Evolutionary conservation across 306 rosid species (phyloP).

Genomic region (Macrotyloma uniflorum): DNA sequence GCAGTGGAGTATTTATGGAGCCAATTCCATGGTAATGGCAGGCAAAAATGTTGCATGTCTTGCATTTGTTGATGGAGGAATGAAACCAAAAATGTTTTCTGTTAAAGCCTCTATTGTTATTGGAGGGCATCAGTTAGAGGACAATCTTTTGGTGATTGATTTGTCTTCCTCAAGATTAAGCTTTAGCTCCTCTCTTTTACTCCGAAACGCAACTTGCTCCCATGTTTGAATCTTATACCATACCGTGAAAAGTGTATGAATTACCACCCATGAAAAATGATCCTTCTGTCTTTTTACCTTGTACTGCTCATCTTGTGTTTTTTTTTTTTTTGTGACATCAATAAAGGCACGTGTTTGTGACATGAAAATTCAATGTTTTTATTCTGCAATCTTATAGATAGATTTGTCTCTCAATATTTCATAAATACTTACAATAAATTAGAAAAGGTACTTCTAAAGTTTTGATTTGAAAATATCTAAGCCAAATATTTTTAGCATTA

Average conservation of each 20-base stretch:
- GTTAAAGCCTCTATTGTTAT: not conserved
- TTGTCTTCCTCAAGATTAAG: not conserved
- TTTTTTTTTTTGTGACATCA: not conserved
- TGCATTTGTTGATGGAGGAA: not conserved
- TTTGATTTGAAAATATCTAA: too few relatives aligned
- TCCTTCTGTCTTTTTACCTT: not conserved
- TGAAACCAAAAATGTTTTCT: not conserved
- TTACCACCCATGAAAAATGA: not conserved
- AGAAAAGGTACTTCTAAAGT: too few relatives aligned
- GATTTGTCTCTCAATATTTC: too few relatives aligned
- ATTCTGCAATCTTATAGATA: too few relatives aligned
- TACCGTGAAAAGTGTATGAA: not conserved
- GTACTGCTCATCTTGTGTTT: not conserved
- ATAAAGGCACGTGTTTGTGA: not conserved
- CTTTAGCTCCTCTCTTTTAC: not conserved
- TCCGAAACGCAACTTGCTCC: not conserved
- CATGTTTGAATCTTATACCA: not conserved
- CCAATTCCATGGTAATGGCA: not conserved
- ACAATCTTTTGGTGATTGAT: not conserved
- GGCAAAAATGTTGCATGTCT: not conserved
- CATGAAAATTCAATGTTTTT: too few relatives aligned
- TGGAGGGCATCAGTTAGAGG: not conserved
- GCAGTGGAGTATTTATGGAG: not conserved
- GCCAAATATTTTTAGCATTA: too few relatives aligned
- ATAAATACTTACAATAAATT: too few relatives aligned